Base-by-base conservation (phyloP, 257 asterid species). In the Lycium barbarum region DNA sequence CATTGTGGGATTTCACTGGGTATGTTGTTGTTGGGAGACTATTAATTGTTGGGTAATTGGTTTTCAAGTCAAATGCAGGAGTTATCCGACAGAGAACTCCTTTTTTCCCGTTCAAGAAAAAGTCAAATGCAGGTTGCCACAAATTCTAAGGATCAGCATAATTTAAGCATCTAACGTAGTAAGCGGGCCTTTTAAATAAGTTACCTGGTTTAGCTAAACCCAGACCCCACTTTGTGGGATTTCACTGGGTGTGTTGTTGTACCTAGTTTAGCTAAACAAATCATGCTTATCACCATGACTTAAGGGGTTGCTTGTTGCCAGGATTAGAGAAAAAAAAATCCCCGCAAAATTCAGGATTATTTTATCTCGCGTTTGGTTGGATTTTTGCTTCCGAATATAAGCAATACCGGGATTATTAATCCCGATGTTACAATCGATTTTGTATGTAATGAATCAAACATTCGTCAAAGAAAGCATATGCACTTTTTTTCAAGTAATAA, bases 141-240 rank as follows among this genome's bases (percentile, higher is more conserved):
- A 73, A 73, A 73, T 20, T 73, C 81, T 73, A 11, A 67, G 40
- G 61, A 73, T 66, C 80, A 47, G 43, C 26, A 6, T 73, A 51
- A 36, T n/a, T 73, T 20, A 73, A 73, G 81, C 61, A 73, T 20
- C 59, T 47, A 73, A 6, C 40, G 0, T 47, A 20, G 59, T 20
- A 5, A 47, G 10, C 20, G 5, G 20, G 47, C 20, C 61, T 73
- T 45, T 72, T 18, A 18, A 17, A 59, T 18, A 59, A 18, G 66
- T 20, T 20, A 47, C 59, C 80, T 12, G 20, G 3, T 20, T 73
- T 12, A 73, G 43, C 40, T 22, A 20, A 47, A 1, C 2, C 33
- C 33, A 26, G 1, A 26, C 33, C 33, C 33, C 33, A 1, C 33
- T 26, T 26, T 26, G 33, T 26, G 33, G 33, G 33, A 26, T 26